phyloP scores from a whole-genome alignment of 176 grass and related monocot genomes.

The Oryza rufipogon region DNA sequence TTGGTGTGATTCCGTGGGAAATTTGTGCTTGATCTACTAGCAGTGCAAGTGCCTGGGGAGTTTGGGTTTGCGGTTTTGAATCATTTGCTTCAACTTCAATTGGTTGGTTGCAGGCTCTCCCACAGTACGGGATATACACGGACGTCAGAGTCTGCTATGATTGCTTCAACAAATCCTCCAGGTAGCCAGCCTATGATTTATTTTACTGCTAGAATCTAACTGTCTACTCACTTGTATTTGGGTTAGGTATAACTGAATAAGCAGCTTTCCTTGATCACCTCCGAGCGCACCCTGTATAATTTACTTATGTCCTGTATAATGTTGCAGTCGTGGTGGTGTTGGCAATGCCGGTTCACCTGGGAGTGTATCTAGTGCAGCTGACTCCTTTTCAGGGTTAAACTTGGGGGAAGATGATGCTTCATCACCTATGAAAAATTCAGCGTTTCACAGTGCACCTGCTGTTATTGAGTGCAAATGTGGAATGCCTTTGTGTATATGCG shows the following conservation, averaged over 20 bases:
- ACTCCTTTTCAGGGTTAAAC: conserved; percentile 78
- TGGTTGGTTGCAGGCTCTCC: conserved; percentile 73
- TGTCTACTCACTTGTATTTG: not conserved
- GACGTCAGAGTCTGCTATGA: conserved; percentile 88
- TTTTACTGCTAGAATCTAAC: no score
- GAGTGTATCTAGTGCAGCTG: conserved; percentile 36
- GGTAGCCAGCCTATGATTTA: conserved; percentile 46
- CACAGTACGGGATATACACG: conserved; percentile 83
- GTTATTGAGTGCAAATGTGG: conserved; percentile 86
- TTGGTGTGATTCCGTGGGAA: not conserved
- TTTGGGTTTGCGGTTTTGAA: not conserved
- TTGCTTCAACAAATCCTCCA: conserved; percentile 80
- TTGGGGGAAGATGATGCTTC: conserved; percentile 55
- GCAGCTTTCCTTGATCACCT: not conserved
- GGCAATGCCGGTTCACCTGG: conserved; percentile 28
- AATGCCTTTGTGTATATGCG: conserved; percentile 99
- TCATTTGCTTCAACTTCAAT: conserved; percentile 10
- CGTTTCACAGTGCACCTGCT: conserved; percentile 28
- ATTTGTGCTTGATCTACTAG: not conserved
- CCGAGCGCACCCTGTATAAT: not conserved
- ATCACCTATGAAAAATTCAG: conserved; percentile 26
- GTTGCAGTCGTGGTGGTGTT: conserved; percentile 52
- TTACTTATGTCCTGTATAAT: conserved; percentile 30
- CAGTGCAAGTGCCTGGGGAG: not conserved
- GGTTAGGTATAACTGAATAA: not conserved